Base-by-base conservation (phyloP, 108 stramenopile species). In the Mediolabrus comicus region DNA sequence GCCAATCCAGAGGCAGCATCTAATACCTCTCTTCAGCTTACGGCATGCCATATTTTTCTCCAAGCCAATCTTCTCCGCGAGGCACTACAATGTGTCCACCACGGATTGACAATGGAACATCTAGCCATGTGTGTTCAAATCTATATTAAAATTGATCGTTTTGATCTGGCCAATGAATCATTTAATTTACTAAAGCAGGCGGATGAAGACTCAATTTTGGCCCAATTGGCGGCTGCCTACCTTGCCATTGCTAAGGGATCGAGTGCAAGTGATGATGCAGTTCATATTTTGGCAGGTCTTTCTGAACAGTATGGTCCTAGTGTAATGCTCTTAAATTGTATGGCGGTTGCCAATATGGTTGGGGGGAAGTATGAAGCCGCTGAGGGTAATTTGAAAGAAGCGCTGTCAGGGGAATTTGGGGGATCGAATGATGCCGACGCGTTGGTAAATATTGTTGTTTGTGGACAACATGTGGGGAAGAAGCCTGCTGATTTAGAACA, bases 201-300 rank as follows among this genome's bases (percentile, higher is more conserved):
- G 25, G 98, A 98, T 67, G 98, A 99, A 75, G 98, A 99, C 74
- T 83, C 95, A 16, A 85, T 96, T n/a, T 78, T 99, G 72, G 95
- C 96, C 1, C 96, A 97, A 84, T 82, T 99, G 17, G 80, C 84
- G 34, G 58, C 65, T 35, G 96, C 96, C 16, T 90, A 97, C 57
- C 67, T 98, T 26, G 84, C 90, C 53, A 59, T 99, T 53, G 93
- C 88, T 0, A 75, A 87, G 31, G 97, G 97, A 51, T 81, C 83
- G n/a, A 84, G 77, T 35, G 79, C 72, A 35, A 81, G 81, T 31
- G 83, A 77, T 34, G 97, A 99, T 82, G 98, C 98, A 5, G 77
- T 86, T 8, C 96, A 98, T 72, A 82, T 89, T 43, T 85, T 95
- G 53, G 84, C 83, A 35, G 87, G 91, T 25, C 82, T 98, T 52